Evolutionary conservation across 2,329 filamentous ascomycete genomes (phyloP).

Genomic region (Aspergillus fumigatiaffinis): DNA sequence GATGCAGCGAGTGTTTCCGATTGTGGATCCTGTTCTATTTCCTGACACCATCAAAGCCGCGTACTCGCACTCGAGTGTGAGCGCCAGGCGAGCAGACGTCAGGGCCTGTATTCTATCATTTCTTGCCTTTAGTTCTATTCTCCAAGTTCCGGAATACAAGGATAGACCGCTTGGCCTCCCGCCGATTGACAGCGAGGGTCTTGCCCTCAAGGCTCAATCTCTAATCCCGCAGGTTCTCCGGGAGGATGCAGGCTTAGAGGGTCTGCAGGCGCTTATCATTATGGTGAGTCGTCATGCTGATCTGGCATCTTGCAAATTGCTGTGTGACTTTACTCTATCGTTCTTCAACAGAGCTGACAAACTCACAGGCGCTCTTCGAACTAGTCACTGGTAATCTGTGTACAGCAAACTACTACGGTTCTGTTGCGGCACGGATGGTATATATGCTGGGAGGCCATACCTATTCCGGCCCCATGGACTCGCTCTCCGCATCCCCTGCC

Average conservation of each 20-base stretch:
- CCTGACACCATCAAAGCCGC: slow-evolving; percentile 43
- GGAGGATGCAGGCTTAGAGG: slow-evolving; percentile 40
- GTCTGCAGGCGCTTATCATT: slow-evolving; percentile 46
- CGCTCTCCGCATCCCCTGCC: slow-evolving; percentile 16
- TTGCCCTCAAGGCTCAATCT: slow-evolving; percentile 40
- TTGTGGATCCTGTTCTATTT: slow-evolving; percentile 48
- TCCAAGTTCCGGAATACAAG: slow-evolving; percentile 12
- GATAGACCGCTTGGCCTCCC: background rate
- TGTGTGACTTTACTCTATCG: background rate
- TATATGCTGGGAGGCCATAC: slow-evolving; percentile 50
- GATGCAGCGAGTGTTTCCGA: slow-evolving; percentile 46
- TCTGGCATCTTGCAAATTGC: no score
- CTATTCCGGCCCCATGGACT: slow-evolving; percentile 16
- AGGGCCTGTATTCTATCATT: slow-evolving; percentile 51
- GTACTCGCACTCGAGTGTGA: slow-evolving; percentile 31
- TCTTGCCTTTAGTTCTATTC: slow-evolving; percentile 35
- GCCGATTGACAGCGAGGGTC: slow-evolving; percentile 40
- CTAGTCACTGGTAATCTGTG: slow-evolving; percentile 47
- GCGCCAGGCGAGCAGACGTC: slow-evolving; percentile 30
- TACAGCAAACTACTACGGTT: slow-evolving; percentile 42
- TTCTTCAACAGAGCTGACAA: background rate
- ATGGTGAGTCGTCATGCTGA: slow-evolving; percentile 38
- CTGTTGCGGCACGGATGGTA: slow-evolving; percentile 46
- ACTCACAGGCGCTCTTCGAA: slow-evolving; percentile 40
- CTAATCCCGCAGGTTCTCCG: slow-evolving; percentile 44